Conservation (phyloP, 108 stramenopile genomes). For the Nitzschia sp. region DNA sequence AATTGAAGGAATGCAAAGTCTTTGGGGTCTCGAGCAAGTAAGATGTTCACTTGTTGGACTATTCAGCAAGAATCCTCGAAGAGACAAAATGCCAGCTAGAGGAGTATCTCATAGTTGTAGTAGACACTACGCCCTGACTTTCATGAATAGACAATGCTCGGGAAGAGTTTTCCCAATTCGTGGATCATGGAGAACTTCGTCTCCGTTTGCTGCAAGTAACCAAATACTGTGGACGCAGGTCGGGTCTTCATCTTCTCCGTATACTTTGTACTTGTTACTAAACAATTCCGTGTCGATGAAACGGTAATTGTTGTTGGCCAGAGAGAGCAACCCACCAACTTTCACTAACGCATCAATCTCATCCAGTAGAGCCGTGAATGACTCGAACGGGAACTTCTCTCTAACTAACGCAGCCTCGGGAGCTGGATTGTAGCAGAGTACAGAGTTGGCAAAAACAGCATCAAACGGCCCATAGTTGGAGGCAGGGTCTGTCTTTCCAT, state of each 20-base stretch:
- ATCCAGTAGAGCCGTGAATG: not conserved
- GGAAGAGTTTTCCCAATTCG: not conserved
- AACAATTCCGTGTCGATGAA: not conserved
- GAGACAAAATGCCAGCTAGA: too few species aligned
- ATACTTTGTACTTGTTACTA: not conserved
- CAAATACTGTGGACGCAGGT: not conserved
- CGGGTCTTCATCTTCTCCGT: not conserved
- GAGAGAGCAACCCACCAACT: constrained; percentile 1
- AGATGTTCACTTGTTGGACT: too few species aligned
- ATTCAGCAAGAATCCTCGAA: too few species aligned
- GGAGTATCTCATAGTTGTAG: too few species aligned
- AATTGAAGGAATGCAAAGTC: too few species aligned
- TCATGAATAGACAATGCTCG: not conserved
- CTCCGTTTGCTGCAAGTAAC: not conserved
- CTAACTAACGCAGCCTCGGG: not conserved
- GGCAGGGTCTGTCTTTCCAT: not conserved
- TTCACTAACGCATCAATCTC: not conserved
- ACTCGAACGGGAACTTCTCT: not conserved
- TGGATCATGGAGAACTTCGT: not conserved
- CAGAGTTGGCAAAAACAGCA: constrained; percentile 8
- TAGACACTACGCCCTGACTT: not conserved
- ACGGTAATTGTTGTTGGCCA: constrained; percentile 3
- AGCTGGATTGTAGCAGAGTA: constrained; percentile 1
- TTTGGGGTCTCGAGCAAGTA: too few species aligned
- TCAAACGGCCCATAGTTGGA: constrained; percentile 4